Base-by-base conservation (phyloP, 352 stramenopile genomes). In the Phytophthora syringae region DNA sequence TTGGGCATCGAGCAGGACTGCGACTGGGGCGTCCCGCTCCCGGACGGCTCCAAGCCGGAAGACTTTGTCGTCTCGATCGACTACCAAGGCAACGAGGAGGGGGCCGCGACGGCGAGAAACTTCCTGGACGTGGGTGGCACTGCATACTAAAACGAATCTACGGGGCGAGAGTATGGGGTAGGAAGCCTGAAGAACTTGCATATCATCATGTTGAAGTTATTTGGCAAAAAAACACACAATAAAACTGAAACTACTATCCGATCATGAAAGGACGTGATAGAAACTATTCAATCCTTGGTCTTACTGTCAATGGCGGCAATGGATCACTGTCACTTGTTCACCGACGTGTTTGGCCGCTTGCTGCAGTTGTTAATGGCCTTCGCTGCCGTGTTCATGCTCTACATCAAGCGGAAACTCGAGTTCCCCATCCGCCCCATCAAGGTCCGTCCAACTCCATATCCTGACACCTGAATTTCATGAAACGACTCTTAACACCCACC, bases 1-100 rank as follows among this genome's bases (percentile, higher is more conserved):
- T 65, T 97, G 42, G 87, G 82, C 34, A 97, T 97, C 52, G 91
- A 97, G 67, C 63, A 86, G 55, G 88, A 94, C 62, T 97, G 89
- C 39, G 88, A 94, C 80, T 97, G 89, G 89, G 89, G 89, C 25
- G 88, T 97, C 12, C 89, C 89, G 3, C 83, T 96, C 20, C 80
- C 87, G 12, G 83, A 93, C 49, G 84, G 87, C 44, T 91, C 84
- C 11, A 90, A 93, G 67, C 87, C 87, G 1, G 24, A 60, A 18
- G 70, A 79, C 57, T 79, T 79, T 55, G 68, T 68, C 45, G 47
- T 79, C 27, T 68, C 64, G 11, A 40, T 72, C 32, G 70, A 79
- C 43, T 76, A 67, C 34, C 51, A 73, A 52, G 56, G 56, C 42
- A 64, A 78, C 18, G 27, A 62, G 20, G 43, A 55, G n/a, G 21